These are phyloP conservation scores for Rhizopus stolonifer DNA, from an alignment of 371 early-diverging fungal genomes.

Conservation along the genomic window DNA sequence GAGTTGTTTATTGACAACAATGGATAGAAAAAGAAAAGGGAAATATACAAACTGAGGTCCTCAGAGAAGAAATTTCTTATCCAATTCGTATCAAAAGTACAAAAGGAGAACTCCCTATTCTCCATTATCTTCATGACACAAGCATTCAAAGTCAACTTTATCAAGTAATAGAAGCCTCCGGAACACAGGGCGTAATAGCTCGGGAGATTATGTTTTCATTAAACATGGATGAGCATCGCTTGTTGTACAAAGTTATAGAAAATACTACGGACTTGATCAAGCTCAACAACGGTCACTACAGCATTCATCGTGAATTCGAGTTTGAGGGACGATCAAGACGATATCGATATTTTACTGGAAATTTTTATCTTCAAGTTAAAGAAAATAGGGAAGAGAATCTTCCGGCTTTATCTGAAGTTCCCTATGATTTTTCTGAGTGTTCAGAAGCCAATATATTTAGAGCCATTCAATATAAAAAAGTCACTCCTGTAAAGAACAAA, in stretches of 20 bases:
- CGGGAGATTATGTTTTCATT: slow-evolving; percentile 19
- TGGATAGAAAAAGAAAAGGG: not conserved
- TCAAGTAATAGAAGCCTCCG: slow-evolving; percentile 18
- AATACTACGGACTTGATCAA: slow-evolving; percentile 1
- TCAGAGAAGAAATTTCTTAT: not conserved
- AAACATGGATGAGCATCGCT: slow-evolving; percentile 18
- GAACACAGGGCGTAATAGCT: slow-evolving; percentile 23
- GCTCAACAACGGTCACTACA: not conserved
- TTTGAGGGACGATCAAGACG: slow-evolving; percentile 35
- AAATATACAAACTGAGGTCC: not conserved
- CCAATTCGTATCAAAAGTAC: slow-evolving; percentile 11
- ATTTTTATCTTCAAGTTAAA: slow-evolving; percentile 13
- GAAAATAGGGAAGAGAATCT: slow-evolving; percentile 16
- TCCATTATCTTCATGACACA: slow-evolving; percentile 13
- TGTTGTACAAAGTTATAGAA: slow-evolving; percentile 24
- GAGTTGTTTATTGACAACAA: not conserved
- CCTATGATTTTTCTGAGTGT: not conserved
- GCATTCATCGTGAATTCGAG: slow-evolving; percentile 27
- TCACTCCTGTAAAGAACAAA: not conserved
- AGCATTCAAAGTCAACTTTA: slow-evolving; percentile 20
- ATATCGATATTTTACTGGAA: slow-evolving; percentile 37
- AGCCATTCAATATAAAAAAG: not conserved
- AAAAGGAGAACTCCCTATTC: not conserved
- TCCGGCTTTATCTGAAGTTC: slow-evolving; percentile 4
- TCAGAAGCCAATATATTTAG: not conserved